Percentiles rank a stretch among this genome's conserved stretches.
Evolutionary conservation across 129 eudicot species (phyloP).

Genomic region (Escallonia herrerae): DNA sequence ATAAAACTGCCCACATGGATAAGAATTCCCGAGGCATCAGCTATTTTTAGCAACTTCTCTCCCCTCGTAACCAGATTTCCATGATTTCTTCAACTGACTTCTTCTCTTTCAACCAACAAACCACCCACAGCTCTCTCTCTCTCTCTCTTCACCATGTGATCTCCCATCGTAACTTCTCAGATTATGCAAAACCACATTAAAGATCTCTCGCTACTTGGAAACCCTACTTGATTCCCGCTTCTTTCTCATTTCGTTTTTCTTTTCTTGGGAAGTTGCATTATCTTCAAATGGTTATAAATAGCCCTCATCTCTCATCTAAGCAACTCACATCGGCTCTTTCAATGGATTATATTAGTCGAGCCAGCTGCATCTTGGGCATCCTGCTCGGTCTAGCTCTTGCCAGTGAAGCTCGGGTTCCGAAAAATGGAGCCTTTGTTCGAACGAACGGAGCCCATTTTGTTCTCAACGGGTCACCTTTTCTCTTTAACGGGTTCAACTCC

Average conservation of each 20-base stretch:
- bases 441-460: conserved; percentile 40
- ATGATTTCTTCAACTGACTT: too few species aligned
- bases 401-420: conserved; percentile 29
- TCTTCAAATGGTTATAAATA: conserved; percentile 28
- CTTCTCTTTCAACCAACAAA: too few species aligned
- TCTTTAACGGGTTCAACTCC: conserved; percentile 75
- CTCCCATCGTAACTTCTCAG: too few species aligned
- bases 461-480: conserved; percentile 42
- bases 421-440: conserved; percentile 30
- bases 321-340: conserved; percentile 1
- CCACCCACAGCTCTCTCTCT: too few species aligned
- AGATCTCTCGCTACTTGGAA: too few species aligned
- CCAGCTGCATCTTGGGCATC: conserved; percentile 7
- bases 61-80: too few species aligned
- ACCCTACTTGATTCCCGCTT: too few species aligned
- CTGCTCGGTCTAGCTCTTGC: conserved; percentile 13
- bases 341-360: conserved; percentile 26
- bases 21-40: too few species aligned
- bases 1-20: too few species aligned
- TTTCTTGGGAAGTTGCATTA: conserved; percentile 23
- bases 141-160: too few species aligned
- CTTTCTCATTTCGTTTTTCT: conserved; percentile 7
- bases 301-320: not conserved
- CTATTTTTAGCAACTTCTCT: too few species aligned
- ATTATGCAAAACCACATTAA: too few species aligned